These are phyloP conservation scores for Cyberlindnera maclurae DNA, from an alignment of 805 yeast species.

Conservation along the genomic window DNA sequence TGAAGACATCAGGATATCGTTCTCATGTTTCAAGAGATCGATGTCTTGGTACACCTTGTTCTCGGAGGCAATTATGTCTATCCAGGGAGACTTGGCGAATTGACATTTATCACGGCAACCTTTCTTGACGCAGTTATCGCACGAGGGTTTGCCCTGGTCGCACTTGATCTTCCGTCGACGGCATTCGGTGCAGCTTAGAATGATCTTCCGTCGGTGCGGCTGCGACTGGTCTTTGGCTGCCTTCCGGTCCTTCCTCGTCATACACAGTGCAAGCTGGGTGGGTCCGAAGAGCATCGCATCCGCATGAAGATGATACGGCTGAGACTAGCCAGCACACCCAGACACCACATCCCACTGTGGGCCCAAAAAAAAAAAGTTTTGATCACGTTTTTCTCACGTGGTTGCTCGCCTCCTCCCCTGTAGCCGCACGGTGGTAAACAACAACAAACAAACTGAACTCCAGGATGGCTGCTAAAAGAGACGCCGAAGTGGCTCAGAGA, in stretches of 20 bases:
- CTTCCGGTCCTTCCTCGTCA: not conserved
- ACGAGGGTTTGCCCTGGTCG: slow-evolving; percentile 17
- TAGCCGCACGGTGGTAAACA: slow-evolving; percentile 1
- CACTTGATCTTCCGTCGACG: slow-evolving; percentile 20
- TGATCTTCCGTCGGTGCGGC: slow-evolving; percentile 15
- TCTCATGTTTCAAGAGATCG: slow-evolving; percentile 14
- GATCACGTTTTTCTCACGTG: slow-evolving; percentile 24
- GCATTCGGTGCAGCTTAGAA: slow-evolving; percentile 15
- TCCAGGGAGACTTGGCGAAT: slow-evolving; percentile 19
- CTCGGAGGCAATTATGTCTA: slow-evolving; percentile 16
- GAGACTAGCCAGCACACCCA: too few relatives aligned
- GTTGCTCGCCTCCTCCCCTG: slow-evolving; percentile 6
- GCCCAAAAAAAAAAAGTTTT: not conserved
- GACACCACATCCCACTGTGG: too few relatives aligned
- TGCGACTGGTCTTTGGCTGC: slow-evolving; percentile 2
- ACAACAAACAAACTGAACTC: slow-evolving; percentile 1
- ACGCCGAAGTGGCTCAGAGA: slow-evolving; percentile 1
- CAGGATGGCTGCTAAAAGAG: slow-evolving; percentile 5
- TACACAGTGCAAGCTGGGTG: too few relatives aligned
- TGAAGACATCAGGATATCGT: slow-evolving; percentile 13
- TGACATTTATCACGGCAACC: slow-evolving; percentile 10
- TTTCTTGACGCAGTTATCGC: slow-evolving; percentile 14
- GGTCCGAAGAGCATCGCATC: too few relatives aligned
- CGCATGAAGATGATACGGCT: too few relatives aligned
- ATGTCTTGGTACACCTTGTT: slow-evolving; percentile 18